Conservation (phyloP, 140 eudicot genomes). For the Cichorium intybus region DNA sequence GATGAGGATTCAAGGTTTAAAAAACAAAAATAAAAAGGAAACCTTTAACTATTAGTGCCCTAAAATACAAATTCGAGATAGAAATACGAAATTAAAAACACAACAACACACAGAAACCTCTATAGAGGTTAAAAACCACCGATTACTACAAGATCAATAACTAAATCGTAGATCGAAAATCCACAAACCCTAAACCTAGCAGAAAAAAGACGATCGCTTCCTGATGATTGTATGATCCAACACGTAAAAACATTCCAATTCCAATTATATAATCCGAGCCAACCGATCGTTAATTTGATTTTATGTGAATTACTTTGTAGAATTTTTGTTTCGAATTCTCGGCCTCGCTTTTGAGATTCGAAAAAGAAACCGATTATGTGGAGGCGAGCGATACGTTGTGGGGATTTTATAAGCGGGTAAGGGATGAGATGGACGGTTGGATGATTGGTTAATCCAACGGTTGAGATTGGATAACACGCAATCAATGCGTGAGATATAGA, state of each 20-base stretch:
- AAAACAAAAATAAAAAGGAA: background rate
- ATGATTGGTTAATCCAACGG: conserved; percentile 17
- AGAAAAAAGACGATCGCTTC: background rate
- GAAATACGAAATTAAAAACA: background rate
- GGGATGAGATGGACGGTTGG: conserved; percentile 28
- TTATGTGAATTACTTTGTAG: background rate
- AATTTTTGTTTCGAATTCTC: conserved; percentile 5
- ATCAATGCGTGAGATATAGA: conserved; percentile 18
- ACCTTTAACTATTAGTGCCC: background rate
- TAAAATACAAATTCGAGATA: background rate
- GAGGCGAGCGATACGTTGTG: background rate
- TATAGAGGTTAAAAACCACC: background rate
- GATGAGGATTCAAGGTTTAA: background rate
- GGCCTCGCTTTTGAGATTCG: conserved; percentile 13
- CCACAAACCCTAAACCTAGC: conserved; percentile 26
- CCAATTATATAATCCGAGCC: background rate
- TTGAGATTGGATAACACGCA: conserved; percentile 17
- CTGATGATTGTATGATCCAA: background rate
- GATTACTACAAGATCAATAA: background rate
- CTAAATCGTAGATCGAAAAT: background rate
- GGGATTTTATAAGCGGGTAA: conserved; percentile 9
- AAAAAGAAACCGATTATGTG: conserved; percentile 10
- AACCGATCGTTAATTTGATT: conserved; percentile 13
- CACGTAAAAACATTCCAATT: background rate
- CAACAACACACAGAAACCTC: background rate